These are phyloP conservation scores for Xylaria sp. DNA, from an alignment of 2,329 filamentous ascomycete genomes.

Conservation along the genomic window DNA sequence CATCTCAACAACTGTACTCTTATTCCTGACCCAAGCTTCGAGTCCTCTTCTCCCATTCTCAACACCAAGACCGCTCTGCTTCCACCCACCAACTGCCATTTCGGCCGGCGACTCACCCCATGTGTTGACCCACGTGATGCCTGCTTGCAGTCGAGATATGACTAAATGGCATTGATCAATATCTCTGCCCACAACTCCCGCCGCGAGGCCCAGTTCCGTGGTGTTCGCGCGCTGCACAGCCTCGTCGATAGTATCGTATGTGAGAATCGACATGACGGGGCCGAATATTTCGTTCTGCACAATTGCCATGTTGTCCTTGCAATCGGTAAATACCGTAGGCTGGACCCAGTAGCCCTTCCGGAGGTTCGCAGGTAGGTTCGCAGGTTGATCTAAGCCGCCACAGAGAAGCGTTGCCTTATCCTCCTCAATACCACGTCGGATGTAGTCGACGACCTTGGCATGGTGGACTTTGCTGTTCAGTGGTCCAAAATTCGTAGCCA, in stretches of 20 bases:
- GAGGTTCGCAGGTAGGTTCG: constrained; percentile 55
- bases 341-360: constrained; percentile 79
- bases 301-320: constrained; percentile 81
- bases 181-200: constrained; percentile 81
- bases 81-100: constrained; percentile 94
- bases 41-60: constrained; percentile 84
- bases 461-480: constrained; percentile 76
- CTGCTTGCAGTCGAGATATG: constrained; percentile 74
- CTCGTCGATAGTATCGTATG: constrained; percentile 73
- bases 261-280: constrained; percentile 81
- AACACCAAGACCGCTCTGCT: constrained; percentile 84
- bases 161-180: constrained; percentile 76
- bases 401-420: constrained; percentile 77
- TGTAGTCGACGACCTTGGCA: constrained; percentile 80
- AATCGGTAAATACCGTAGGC: constrained; percentile 86
- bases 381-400: constrained; percentile 69
- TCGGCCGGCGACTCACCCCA: constrained; percentile 93
- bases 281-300: constrained; percentile 87
- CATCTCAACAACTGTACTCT: constrained; percentile 87
- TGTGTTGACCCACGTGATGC: constrained; percentile 91
- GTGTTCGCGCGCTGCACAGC: constrained; percentile 75
- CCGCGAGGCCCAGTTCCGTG: constrained; percentile 79
- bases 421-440: constrained; percentile 72
- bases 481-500: constrained; percentile 81
- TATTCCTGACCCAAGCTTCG: constrained; percentile 83